phyloP scores from a whole-genome alignment of 306 rosid species.

The Prunus dulcis region DNA sequence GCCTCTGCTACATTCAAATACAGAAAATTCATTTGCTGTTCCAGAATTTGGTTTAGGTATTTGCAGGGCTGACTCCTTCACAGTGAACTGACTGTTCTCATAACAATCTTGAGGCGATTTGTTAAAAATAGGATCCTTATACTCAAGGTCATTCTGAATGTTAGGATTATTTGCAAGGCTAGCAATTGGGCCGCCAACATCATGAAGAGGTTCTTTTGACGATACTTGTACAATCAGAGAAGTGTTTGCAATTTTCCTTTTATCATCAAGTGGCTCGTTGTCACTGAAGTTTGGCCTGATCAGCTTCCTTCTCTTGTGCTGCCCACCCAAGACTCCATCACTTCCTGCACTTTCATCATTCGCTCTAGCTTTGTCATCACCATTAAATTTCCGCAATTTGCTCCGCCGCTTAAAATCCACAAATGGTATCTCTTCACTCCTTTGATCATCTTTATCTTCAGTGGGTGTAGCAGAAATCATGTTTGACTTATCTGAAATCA shows the following conservation, averaged over 20 bases:
- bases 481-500: constrained; percentile 10
- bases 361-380: constrained; percentile 16
- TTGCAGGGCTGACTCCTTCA: neutral
- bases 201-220: constrained; percentile 23
- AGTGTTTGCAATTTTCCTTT: constrained; percentile 1
- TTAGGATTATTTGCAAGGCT: constrained; percentile 8
- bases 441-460: constrained; percentile 7
- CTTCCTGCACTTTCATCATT: constrained; percentile 19
- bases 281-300: constrained; percentile 54
- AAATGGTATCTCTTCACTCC: neutral
- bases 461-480: constrained; percentile 20
- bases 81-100: neutral
- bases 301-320: constrained; percentile 54
- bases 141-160: neutral
- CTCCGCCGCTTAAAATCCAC: constrained; percentile 66
- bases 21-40: neutral
- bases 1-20: constrained; percentile 2
- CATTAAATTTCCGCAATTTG: constrained; percentile 30
- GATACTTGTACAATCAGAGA: constrained; percentile 18
- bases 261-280: constrained; percentile 21
- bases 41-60: neutral
- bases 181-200: constrained; percentile 15
- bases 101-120: neutral
- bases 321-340: constrained; percentile 21
- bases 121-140: neutral